These are phyloP conservation scores for Dactylella cylindrospora DNA, from an alignment of 2,329 filamentous ascomycete species.

Conservation along the genomic window DNA sequence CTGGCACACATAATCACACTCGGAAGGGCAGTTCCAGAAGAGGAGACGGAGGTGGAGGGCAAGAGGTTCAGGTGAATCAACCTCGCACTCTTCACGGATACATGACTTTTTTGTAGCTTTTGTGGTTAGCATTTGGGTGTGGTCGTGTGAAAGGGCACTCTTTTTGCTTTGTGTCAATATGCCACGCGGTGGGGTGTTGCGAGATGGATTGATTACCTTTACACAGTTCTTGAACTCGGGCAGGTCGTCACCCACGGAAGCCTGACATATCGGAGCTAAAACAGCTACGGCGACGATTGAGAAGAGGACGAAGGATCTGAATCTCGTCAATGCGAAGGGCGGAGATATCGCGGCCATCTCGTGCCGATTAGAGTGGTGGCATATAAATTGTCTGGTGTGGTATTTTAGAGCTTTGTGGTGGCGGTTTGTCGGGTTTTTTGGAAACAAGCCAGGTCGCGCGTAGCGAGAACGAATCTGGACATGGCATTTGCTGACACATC, in stretches of 20 bases:
- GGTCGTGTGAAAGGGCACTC: too few species aligned
- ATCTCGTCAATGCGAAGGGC: not conserved
- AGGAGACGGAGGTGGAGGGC: constrained; percentile 79
- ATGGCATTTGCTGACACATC: too few species aligned
- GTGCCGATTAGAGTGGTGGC: not conserved
- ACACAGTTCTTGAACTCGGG: constrained; percentile 88
- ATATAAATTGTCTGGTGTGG: too few species aligned
- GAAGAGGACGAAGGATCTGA: constrained; percentile 1
- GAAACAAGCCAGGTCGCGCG: too few species aligned
- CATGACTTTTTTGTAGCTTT: too few species aligned
- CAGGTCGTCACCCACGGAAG: constrained; percentile 79
- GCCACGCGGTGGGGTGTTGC: not conserved
- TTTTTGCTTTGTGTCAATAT: too few species aligned
- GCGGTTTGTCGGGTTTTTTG: too few species aligned
- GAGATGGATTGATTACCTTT: constrained; percentile 60
- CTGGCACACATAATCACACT: constrained; percentile 98
- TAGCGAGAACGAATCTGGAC: too few species aligned
- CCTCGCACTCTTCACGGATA: constrained; percentile 36
- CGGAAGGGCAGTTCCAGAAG: constrained; percentile 85
- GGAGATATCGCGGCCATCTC: not conserved
- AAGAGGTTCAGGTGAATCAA: constrained; percentile 22
- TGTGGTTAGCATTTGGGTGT: too few species aligned
- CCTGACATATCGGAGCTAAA: constrained; percentile 55
- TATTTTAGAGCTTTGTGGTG: too few species aligned
- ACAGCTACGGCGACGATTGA: constrained; percentile 50